Percentiles rank a stretch among this genome's conserved stretches.
Evolutionary conservation across 169 alveolate species (phyloP).

Genomic region (Theileria orientalis): DNA sequence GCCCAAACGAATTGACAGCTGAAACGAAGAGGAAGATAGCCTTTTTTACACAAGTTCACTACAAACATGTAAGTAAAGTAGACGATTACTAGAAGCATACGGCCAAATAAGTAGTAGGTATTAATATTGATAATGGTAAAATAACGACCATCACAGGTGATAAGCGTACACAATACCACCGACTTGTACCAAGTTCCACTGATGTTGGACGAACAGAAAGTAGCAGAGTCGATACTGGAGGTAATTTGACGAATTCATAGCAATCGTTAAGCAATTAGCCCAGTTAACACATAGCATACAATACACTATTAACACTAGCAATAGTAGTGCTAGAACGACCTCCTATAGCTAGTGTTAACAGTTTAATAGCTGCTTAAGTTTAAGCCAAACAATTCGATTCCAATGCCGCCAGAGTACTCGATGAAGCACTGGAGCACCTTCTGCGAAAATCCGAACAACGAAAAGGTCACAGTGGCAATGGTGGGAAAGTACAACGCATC

Average conservation of each 20-base stretch:
- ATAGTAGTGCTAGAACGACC: no score
- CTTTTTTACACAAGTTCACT: slow-evolving; percentile 78
- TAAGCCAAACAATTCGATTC: slow-evolving; percentile 14
- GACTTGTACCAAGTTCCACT: slow-evolving; percentile 78
- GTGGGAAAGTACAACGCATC: slow-evolving; percentile 92
- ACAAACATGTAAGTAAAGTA: slow-evolving; percentile 74
- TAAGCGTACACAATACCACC: slow-evolving; percentile 55
- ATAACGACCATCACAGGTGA: slow-evolving; percentile 4
- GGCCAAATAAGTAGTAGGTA: slow-evolving; percentile 5
- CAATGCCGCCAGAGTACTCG: slow-evolving; percentile 48
- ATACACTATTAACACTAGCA: no score
- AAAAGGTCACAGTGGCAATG: slow-evolving; percentile 80
- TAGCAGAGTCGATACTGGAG: slow-evolving; percentile 63
- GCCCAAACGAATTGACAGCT: slow-evolving; percentile 73
- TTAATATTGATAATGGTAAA: slow-evolving; percentile 34
- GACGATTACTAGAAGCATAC: neutral
- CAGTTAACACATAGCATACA: no score
- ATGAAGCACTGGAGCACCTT: slow-evolving; percentile 69
- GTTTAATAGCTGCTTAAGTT: slow-evolving; percentile 25
- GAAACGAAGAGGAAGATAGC: slow-evolving; percentile 80
- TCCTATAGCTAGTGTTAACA: neutral
- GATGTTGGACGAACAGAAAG: slow-evolving; percentile 77
- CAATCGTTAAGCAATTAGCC: neutral
- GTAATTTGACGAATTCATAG: neutral
- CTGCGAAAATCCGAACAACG: slow-evolving; percentile 48